phyloP scores from a whole-genome alignment of 2,329 filamentous ascomycete species.

The Ampelomyces quisqualis region DNA sequence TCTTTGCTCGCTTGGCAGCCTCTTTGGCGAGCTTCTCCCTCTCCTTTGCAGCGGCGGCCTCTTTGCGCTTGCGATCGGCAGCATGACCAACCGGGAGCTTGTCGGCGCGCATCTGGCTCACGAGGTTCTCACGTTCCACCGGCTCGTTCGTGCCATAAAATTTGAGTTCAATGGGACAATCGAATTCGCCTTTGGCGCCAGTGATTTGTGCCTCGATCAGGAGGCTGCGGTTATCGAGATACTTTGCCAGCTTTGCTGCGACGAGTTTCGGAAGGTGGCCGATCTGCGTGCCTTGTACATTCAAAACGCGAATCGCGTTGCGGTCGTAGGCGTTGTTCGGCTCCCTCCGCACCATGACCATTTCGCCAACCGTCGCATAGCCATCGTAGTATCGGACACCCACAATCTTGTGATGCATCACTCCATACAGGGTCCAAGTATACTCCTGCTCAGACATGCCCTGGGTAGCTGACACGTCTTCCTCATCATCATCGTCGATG shows the following conservation, averaged over 20 bases:
- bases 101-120: constrained; percentile 63
- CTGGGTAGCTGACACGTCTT: constrained; percentile 31
- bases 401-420: constrained; percentile 58
- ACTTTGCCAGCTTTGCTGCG: constrained; percentile 70
- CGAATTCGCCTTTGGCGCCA: constrained; percentile 65
- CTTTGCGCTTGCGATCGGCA: constrained; percentile 51
- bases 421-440: constrained; percentile 35
- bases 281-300: constrained; percentile 73
- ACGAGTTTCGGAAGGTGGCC: constrained; percentile 71
- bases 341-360: constrained; percentile 55
- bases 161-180: constrained; percentile 70
- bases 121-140: constrained; percentile 55
- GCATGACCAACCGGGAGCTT: constrained; percentile 54
- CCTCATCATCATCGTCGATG: constrained; percentile 33
- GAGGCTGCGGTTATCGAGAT: constrained; percentile 59
- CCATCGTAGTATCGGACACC: constrained; percentile 51
- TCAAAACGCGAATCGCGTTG: constrained; percentile 78
- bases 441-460: constrained; percentile 26
- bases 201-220: constrained; percentile 68
- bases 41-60: constrained; percentile 58
- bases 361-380: constrained; percentile 39
- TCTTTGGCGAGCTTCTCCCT: constrained; percentile 51
- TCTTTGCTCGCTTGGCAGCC: constrained; percentile 34
- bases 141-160: constrained; percentile 68
- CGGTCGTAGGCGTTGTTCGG: constrained; percentile 58